A percentile compares a stretch with the other conserved stretches of the same genome.
phyloP scores from a whole-genome alignment of 192 early-diverging fungal species.

The Backusella tarrabulga region DNA sequence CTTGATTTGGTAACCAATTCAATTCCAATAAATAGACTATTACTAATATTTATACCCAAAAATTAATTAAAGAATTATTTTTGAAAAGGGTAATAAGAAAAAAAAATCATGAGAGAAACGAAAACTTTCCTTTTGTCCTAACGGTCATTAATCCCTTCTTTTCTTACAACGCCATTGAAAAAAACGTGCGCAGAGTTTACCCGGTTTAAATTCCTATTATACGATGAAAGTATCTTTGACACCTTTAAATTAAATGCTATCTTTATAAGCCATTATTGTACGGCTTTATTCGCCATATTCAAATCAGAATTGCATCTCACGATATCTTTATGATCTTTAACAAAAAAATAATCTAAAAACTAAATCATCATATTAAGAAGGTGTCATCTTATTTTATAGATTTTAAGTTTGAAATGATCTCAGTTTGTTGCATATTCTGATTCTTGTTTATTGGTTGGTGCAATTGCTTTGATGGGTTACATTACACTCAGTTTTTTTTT shows the following conservation, averaged over 20 bases:
- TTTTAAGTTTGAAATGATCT: too few species aligned
- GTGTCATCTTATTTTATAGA: too few species aligned
- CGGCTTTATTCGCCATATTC: background rate
- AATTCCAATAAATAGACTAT: background rate
- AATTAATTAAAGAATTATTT: background rate
- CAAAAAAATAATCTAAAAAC: too few species aligned
- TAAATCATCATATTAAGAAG: too few species aligned
- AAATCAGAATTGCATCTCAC: background rate
- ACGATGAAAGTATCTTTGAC: background rate
- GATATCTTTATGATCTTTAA: too few species aligned
- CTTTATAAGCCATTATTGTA: background rate
- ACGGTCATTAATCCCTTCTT: background rate
- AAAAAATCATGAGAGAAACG: background rate
- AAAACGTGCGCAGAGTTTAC: background rate
- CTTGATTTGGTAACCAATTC: background rate
- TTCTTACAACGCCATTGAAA: background rate
- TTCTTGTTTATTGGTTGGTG: background rate
- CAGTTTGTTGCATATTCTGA: too few species aligned
- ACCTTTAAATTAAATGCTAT: background rate
- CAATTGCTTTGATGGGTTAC: background rate
- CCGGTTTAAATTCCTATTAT: background rate
- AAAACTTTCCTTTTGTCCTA: background rate
- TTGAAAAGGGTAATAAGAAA: background rate
- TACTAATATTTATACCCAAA: background rate
- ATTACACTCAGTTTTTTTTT: background rate